phyloP scores from a whole-genome alignment of 768 basidiomycete species.

The Pholiota microspora region DNA sequence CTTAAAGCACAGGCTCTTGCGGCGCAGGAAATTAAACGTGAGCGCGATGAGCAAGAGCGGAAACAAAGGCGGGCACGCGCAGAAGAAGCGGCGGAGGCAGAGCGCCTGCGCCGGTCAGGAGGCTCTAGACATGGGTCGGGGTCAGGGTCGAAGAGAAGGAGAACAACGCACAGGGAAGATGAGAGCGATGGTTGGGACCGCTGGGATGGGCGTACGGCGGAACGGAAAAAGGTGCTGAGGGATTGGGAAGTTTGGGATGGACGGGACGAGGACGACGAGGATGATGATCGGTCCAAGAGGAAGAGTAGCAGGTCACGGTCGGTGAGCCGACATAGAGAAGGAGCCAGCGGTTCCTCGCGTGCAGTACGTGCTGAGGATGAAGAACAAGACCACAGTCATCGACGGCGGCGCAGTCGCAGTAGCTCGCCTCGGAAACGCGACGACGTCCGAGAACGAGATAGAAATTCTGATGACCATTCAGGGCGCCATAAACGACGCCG shows the following conservation, averaged over 20 bases:
- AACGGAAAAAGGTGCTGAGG: slow-evolving; percentile 43
- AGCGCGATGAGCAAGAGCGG: slow-evolving; percentile 64
- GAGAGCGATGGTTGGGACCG: slow-evolving; percentile 45
- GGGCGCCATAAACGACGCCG: slow-evolving; percentile 22
- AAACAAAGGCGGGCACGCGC: slow-evolving; percentile 63
- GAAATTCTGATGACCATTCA: slow-evolving; percentile 14
- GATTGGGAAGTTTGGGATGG: slow-evolving; percentile 53
- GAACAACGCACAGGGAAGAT: slow-evolving; percentile 36
- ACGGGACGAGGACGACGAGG: slow-evolving; percentile 38
- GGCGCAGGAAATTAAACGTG: slow-evolving; percentile 69
- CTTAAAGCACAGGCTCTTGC: slow-evolving; percentile 70
- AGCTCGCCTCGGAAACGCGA: slow-evolving; percentile 17
- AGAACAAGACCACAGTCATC: slow-evolving; percentile 19
- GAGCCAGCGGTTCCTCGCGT: slow-evolving; percentile 17
- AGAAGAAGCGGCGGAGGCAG: slow-evolving; percentile 73
- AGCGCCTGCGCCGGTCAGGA: slow-evolving; percentile 43
- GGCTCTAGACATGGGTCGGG: slow-evolving; percentile 3
- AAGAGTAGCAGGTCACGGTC: slow-evolving; percentile 26
- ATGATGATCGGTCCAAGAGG: slow-evolving; percentile 22
- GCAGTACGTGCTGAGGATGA: slow-evolving; percentile 15
- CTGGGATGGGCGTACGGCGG: slow-evolving; percentile 50
- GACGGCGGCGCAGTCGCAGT: slow-evolving; percentile 23
- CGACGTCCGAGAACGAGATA: slow-evolving; percentile 11
- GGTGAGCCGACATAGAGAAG: slow-evolving; percentile 20
- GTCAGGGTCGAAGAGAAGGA: slow-evolving; percentile 25